Evolutionary conservation across 2,329 filamentous ascomycete species (phyloP), one percentile per base, ranked within the genome.

Genomic region (Helotiales sp.): DNA sequence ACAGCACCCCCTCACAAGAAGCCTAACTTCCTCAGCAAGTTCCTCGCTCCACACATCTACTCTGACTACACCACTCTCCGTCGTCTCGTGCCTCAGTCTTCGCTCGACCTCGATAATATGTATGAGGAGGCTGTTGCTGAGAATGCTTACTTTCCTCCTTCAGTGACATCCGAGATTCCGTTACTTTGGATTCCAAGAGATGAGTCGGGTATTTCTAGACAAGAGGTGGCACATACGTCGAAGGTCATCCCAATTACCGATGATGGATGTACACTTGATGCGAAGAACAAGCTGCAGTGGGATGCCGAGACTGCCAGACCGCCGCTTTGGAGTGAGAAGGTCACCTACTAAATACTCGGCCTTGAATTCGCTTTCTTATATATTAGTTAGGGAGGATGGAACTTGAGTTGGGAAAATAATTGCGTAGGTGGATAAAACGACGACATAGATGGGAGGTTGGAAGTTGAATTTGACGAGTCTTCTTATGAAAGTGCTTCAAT

Each of bases 151-250:
- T 83, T 83, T 72, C 86, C 92, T 61, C 90, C 91, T 0, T 81
- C 88, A 0, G 80, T 93, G 69, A 82, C 73, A 24, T 79, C 83
- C 60, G 64, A 79, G 65, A 74, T 82, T 1, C 89, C 90, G 1
- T 75, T 91, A 29, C 78, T 96, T n/a, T 96, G 92, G 92, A 89
- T 96, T 54, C 91, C 92, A 0, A 79, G 83, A 57, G 92, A 96
- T 67, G 75, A 81, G 1, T 82, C 86, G 24, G 89, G 91, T 9
- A 83, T 96, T 40, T 91, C 86, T 54, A 80, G 80, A 66, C 89
- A 96, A 70, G 92, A 96, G 73, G 79, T 95, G 53, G 79, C 79
- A 12, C 89, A 95, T 66, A 89, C 89, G 0, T 78, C 78, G 64
- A 84, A 82, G 67, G 81, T 90, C 30, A 89, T 91, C 29, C 84